These are phyloP conservation scores for Blastobotrys chiropterorum DNA, from an alignment of 805 yeast species.

Conservation along the genomic window DNA sequence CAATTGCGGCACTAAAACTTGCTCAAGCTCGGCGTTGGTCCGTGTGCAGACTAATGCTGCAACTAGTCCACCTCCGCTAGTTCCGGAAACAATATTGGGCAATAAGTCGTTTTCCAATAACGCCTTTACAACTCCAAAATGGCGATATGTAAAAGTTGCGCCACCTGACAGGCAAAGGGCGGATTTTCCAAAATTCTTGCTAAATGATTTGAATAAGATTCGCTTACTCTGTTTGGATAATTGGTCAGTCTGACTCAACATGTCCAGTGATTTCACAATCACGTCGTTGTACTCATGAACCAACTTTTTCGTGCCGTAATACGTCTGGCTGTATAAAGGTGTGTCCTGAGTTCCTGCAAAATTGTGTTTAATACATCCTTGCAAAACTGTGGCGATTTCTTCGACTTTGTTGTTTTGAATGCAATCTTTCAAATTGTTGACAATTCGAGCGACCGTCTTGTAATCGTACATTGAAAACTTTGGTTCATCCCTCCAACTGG, in stretches of 20 bases:
- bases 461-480: constrained; percentile 64
- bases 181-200: constrained; percentile 62
- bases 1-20: constrained; percentile 52
- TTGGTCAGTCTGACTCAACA: constrained; percentile 35
- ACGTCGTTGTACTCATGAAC: constrained; percentile 51
- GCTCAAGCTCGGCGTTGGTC: constrained; percentile 56
- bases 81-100: constrained; percentile 68
- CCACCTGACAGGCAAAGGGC: constrained; percentile 76
- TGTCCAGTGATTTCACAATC: constrained; percentile 43
- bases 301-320: constrained; percentile 64
- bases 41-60: constrained; percentile 69
- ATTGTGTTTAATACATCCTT: constrained; percentile 62
- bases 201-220: constrained; percentile 49
- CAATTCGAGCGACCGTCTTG: constrained; percentile 47
- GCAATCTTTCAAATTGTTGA: constrained; percentile 36
- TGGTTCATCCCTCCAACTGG: constrained; percentile 57
- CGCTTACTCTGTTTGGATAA: constrained; percentile 40
- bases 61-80: constrained; percentile 75
- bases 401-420: constrained; percentile 34
- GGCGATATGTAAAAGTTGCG: constrained; percentile 71
- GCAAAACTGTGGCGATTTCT: constrained; percentile 50
- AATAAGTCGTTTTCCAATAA: constrained; percentile 58
- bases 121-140: constrained; percentile 71
- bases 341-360: constrained; percentile 78
- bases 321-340: constrained; percentile 62